A percentile compares a stretch with the other conserved stretches of the same genome.
Evolutionary conservation across 2,329 filamentous ascomycete genomes (phyloP).

Genomic region (Trichoderma afroharzianum): DNA sequence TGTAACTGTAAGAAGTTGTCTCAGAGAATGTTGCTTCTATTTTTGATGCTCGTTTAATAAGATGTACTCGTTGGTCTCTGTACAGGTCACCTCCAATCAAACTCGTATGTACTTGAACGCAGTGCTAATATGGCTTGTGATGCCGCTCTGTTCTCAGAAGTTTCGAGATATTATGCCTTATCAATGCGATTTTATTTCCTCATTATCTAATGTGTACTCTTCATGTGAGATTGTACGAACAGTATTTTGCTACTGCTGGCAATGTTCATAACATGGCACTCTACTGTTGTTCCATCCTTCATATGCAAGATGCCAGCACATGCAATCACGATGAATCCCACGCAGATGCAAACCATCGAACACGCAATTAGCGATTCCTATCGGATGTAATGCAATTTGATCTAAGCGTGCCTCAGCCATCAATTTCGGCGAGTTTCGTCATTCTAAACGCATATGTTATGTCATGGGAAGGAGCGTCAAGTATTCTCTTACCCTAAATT

Average conservation of each 20-base stretch:
- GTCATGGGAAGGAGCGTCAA: background rate
- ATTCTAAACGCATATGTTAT: background rate
- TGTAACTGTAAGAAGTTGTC: background rate
- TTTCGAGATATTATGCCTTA: background rate
- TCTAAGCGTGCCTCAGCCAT: background rate
- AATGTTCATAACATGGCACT: background rate
- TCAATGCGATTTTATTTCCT: background rate
- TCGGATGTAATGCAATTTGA: background rate
- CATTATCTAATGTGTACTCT: background rate
- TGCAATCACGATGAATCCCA: background rate
- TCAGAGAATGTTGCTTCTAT: background rate
- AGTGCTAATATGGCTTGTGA: background rate
- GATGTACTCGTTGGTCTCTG: background rate
- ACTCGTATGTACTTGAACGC: background rate
- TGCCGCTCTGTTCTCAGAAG: background rate
- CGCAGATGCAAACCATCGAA: background rate
- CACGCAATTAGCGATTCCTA: background rate
- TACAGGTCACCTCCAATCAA: background rate
- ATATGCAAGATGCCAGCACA: background rate
- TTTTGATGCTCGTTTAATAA: rapidly evolving
- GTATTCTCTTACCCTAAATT: background rate
- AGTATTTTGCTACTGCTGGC: background rate
- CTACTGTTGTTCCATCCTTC: background rate
- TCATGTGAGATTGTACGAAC: background rate
- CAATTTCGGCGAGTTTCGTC: background rate